A percentile compares a stretch with the other conserved stretches of the same genome.
Conservation (phyloP, 2,329 filamentous ascomycete species). For the Apiospora hydei region DNA sequence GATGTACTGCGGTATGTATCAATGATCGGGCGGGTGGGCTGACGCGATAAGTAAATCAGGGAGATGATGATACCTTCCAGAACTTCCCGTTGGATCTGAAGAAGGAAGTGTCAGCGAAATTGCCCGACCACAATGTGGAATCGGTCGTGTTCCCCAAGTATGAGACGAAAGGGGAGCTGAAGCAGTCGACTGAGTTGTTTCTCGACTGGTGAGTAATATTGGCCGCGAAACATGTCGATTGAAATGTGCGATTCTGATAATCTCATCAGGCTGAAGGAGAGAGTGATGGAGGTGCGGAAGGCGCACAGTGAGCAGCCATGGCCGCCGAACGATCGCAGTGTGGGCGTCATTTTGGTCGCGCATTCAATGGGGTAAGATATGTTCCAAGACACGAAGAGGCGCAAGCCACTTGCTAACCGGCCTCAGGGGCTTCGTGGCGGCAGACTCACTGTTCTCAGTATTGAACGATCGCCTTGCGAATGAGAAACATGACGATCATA, state of each 20-base stretch:
- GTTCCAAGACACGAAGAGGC: not conserved
- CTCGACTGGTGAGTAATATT: slow-evolving; percentile 48
- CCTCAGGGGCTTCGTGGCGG: slow-evolving; percentile 77
- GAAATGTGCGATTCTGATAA: not conserved
- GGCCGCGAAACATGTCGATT: not conserved
- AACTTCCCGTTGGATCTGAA: slow-evolving; percentile 71
- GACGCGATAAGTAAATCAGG: slow-evolving; percentile 48
- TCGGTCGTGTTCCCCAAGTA: slow-evolving; percentile 74
- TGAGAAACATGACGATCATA: slow-evolving; percentile 44
- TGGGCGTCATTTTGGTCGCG: slow-evolving; percentile 80
- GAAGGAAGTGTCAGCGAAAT: slow-evolving; percentile 61
- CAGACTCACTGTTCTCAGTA: slow-evolving; percentile 78
- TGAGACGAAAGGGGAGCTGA: slow-evolving; percentile 74
- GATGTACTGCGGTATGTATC: not conserved
- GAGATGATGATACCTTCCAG: slow-evolving; percentile 73
- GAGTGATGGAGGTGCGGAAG: slow-evolving; percentile 80
- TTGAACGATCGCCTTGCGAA: slow-evolving; percentile 66
- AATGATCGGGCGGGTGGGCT: not conserved
- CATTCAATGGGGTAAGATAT: slow-evolving; percentile 75
- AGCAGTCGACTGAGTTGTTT: slow-evolving; percentile 53
- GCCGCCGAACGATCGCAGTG: slow-evolving; percentile 80
- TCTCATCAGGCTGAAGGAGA: slow-evolving; percentile 74
- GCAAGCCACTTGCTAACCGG: not conserved
- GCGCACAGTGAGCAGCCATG: slow-evolving; percentile 73
- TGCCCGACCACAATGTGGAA: slow-evolving; percentile 67